Base-by-base conservation (phyloP, 2,329 filamentous ascomycete genomes). In the Fusarium sp. region DNA sequence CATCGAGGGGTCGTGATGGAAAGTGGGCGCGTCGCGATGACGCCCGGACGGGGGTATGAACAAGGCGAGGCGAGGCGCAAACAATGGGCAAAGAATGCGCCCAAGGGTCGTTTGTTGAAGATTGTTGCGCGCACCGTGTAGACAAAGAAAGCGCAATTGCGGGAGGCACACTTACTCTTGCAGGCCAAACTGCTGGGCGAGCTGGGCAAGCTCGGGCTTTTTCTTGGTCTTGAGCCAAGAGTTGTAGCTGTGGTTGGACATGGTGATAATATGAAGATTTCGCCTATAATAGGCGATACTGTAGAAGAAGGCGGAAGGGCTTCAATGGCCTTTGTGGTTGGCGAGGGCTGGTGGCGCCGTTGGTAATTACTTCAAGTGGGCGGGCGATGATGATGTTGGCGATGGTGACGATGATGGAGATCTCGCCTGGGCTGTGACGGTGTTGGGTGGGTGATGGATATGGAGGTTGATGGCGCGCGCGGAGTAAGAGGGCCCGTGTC, bases 151-250 rank as follows among this genome's bases (percentile, higher is more conserved):
- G 10, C 24, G 47, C 10, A 40, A 37, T 42, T 20, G 8, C 20
- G n/a, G 11, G n/a, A 52, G 9, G 31, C 22, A 31, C 3, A 74
- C 91, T 80, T 90, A 97, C 94, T 93, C 89, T 80, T 90, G 88
- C 64, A 96, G 86, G 67, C 92, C 92, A 71, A 93, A 88, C 56
- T 87, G 85, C 75, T 93, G 89, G 69, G 94, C 94, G 71, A 97
- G 87, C 72, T 93, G 92, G 77, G 90, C 83, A 66, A 98, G 89
- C 74, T 96, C 94, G 77, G 87, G 88, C 88, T 97, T 97, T 86
- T 93, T 92, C 88, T 96, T 93, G 82, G 89, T 89, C 83, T 92
- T 89, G 81, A 98, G 88, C 90, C 93, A 97, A 77, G 91, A 90
- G 80, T 92, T 90, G 68, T 74, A 73, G 50, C 64, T 72, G 31